Conservation (phyloP, 2,329 filamentous ascomycete genomes). For the Phyllosticta paracitricarpa region DNA sequence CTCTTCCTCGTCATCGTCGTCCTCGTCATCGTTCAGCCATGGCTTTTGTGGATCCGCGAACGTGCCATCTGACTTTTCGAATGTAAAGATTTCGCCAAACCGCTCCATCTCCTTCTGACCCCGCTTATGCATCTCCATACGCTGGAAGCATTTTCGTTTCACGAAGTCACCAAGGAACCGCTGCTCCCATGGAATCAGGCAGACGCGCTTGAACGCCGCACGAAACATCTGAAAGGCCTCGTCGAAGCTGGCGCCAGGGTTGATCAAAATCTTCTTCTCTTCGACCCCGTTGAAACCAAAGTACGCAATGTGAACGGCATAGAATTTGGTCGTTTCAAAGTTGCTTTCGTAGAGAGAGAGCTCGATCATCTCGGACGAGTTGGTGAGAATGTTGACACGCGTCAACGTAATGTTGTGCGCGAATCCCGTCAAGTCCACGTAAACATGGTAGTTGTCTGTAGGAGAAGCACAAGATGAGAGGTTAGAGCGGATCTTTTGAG, state of each 20-base stretch:
- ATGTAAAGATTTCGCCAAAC: not conserved
- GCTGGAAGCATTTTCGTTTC: too few species aligned
- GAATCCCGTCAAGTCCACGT: constrained; percentile 53
- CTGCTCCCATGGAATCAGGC: constrained; percentile 32
- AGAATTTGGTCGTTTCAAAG: constrained; percentile 18
- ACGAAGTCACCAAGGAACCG: constrained; percentile 17
- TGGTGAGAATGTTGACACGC: constrained; percentile 39
- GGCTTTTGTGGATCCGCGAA: not conserved
- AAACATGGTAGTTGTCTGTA: constrained; percentile 45
- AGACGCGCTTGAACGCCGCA: constrained; percentile 30
- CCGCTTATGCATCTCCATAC: not conserved
- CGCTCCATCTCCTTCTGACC: not conserved
- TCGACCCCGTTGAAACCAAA: not conserved
- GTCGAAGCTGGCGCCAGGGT: constrained; percentile 21
- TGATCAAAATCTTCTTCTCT: constrained; percentile 18
- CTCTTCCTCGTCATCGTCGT: not conserved
- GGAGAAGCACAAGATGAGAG: not conserved
- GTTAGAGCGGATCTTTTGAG: not conserved
- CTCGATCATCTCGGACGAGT: constrained; percentile 44
- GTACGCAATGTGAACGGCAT: constrained; percentile 14
- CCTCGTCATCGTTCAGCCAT: too few species aligned
- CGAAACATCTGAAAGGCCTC: constrained; percentile 29
- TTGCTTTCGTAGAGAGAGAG: constrained; percentile 22
- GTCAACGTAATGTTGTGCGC: constrained; percentile 46
- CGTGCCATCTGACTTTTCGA: not conserved